Conservation (phyloP, 192 early-diverging fungal species). For the Spizellomyces sp. region DNA sequence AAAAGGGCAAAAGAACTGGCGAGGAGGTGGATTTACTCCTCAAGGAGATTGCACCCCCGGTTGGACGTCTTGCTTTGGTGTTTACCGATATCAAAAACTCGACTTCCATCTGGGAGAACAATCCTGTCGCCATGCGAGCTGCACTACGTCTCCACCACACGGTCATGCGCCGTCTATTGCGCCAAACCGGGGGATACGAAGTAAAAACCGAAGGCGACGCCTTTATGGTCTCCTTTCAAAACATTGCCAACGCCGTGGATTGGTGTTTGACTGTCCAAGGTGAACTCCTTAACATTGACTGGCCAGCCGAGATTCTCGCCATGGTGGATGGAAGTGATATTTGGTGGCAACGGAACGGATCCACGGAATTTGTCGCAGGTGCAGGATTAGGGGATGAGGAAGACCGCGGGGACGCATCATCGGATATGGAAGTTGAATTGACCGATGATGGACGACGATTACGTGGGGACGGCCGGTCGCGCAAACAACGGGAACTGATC, state of each 20-base stretch:
- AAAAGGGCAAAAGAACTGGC: slow-evolving; percentile 18
- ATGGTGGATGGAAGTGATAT: slow-evolving; percentile 75
- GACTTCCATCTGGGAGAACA: slow-evolving; percentile 88
- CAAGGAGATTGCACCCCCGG: slow-evolving; percentile 79
- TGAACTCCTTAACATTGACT: slow-evolving; percentile 77
- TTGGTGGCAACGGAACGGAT: slow-evolving; percentile 49
- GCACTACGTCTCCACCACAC: slow-evolving; percentile 86
- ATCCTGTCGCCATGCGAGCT: slow-evolving; percentile 77
- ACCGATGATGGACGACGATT: slow-evolving; percentile 14
- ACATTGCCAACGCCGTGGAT: slow-evolving; percentile 74
- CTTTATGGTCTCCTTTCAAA: slow-evolving; percentile 91
- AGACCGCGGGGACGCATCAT: slow-evolving; percentile 5
- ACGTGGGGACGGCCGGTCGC: not conserved
- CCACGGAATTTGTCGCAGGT: slow-evolving; percentile 24
- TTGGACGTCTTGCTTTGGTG: slow-evolving; percentile 80
- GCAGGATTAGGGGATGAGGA: slow-evolving; percentile 20
- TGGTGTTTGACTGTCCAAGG: slow-evolving; percentile 89
- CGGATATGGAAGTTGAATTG: slow-evolving; percentile 20
- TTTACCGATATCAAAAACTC: slow-evolving; percentile 97
- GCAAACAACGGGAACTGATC: slow-evolving; percentile 49
- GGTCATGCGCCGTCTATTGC: slow-evolving; percentile 79
- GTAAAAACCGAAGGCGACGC: slow-evolving; percentile 96
- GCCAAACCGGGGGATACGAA: slow-evolving; percentile 86
- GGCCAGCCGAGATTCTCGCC: slow-evolving; percentile 84
- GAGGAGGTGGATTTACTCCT: not conserved